These are phyloP conservation scores for Tuber melanosporum DNA, from an alignment of 495 filamentous ascomycete species.

Conservation along the genomic window DNA sequence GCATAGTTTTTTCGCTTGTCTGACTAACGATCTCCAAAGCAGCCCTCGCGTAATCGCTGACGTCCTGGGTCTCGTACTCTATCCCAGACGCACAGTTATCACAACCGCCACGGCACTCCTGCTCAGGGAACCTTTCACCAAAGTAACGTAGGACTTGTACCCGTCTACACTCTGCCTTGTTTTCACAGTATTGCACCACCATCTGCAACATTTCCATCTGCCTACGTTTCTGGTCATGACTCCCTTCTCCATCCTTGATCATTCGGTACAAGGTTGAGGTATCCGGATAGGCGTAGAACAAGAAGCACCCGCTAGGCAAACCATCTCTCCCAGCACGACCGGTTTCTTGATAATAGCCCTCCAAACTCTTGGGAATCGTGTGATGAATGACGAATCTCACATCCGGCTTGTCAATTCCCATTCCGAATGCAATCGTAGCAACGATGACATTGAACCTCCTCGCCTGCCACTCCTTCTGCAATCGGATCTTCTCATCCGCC, in stretches of 20 bases:
- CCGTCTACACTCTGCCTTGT: conserved; percentile 73
- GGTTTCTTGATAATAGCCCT: conserved; percentile 97
- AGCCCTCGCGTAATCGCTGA: conserved; percentile 63
- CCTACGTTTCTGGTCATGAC: conserved; percentile 66
- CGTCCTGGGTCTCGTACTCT: conserved; percentile 64
- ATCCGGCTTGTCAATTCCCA: conserved; percentile 97
- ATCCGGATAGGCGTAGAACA: conserved; percentile 79
- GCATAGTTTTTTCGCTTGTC: conserved; percentile 49
- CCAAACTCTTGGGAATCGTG: conserved; percentile 85
- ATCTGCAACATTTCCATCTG: conserved; percentile 77
- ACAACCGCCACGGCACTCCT: conserved; percentile 66
- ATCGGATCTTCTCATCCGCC: conserved; percentile 53
- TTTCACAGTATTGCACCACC: conserved; percentile 82
- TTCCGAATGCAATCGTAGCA: conserved; percentile 97
- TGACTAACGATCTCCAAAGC: conserved; percentile 61
- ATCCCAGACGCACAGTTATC: conserved; percentile 75
- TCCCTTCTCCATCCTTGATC: conserved; percentile 72
- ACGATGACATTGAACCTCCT: conserved; percentile 81
- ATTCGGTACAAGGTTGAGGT: conserved; percentile 57
- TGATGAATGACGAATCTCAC: conserved; percentile 95
- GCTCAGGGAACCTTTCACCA: conserved; percentile 66
- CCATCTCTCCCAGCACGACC: conserved; percentile 91
- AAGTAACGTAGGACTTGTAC: conserved; percentile 89
- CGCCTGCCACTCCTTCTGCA: conserved; percentile 76
- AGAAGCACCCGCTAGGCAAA: conserved; percentile 74